Conservation (phyloP, 2,329 filamentous ascomycete genomes). For the Berkeleyomyces rouxiae region DNA sequence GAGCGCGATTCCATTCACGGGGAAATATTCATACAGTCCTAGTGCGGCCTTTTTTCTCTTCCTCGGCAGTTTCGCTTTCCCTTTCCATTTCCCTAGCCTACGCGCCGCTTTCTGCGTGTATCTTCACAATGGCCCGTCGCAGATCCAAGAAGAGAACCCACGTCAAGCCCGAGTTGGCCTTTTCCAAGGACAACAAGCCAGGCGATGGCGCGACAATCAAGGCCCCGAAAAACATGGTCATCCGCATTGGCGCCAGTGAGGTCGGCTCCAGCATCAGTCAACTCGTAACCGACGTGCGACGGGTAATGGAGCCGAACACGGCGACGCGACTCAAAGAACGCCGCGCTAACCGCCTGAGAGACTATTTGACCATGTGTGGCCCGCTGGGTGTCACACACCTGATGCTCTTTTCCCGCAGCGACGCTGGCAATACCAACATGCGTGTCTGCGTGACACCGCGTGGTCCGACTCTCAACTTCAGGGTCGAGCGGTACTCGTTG, state of each 20-base stretch:
- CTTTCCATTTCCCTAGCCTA: not conserved
- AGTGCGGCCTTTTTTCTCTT: not conserved
- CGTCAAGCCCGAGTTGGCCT: constrained; percentile 46
- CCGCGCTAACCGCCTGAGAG: constrained; percentile 69
- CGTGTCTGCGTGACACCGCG: constrained; percentile 74
- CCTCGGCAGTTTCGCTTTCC: not conserved
- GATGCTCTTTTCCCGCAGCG: constrained; percentile 79
- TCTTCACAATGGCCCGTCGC: constrained; percentile 52
- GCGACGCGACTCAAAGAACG: constrained; percentile 80
- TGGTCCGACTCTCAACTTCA: constrained; percentile 84
- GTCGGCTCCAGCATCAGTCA: constrained; percentile 85
- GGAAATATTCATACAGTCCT: too few species aligned
- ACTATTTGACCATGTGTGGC: constrained; percentile 91
- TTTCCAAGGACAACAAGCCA: constrained; percentile 33
- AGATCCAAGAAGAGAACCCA: constrained; percentile 84
- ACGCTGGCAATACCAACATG: constrained; percentile 81
- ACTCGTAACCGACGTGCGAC: constrained; percentile 75
- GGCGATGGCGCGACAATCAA: constrained; percentile 46
- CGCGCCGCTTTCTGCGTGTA: too few species aligned
- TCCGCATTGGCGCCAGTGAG: constrained; percentile 86
- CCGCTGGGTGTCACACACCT: constrained; percentile 86
- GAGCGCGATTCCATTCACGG: too few species aligned
- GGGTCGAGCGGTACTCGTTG: constrained; percentile 86
- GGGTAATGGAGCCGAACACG: constrained; percentile 92
- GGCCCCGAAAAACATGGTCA: constrained; percentile 92